Percentiles rank a stretch among this genome's conserved stretches.
Conservation (phyloP, 495 filamentous ascomycete species). For the Immersiella caudata region DNA sequence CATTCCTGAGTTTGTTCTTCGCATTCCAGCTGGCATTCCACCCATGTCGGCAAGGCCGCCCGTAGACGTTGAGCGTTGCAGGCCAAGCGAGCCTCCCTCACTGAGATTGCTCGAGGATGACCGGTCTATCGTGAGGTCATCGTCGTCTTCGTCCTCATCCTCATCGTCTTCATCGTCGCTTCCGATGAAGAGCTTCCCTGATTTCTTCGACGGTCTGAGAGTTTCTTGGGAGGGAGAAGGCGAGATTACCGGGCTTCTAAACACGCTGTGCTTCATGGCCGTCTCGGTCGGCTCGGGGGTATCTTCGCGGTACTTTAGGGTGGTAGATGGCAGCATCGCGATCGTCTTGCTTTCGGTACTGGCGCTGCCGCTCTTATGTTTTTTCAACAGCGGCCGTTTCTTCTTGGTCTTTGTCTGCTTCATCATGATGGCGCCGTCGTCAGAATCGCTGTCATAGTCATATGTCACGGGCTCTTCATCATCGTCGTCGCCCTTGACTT, state of each 20-base stretch:
- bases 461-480: constrained; percentile 58
- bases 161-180: constrained; percentile 50
- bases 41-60: constrained; percentile 30
- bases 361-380: constrained; percentile 52
- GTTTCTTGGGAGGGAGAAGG: constrained; percentile 80
- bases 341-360: constrained; percentile 82
- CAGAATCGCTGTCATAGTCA: constrained; percentile 66
- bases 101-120: constrained; percentile 18
- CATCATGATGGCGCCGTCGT: constrained; percentile 86
- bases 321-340: constrained; percentile 89
- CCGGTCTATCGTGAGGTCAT: constrained; percentile 50
- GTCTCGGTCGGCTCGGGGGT: constrained; percentile 68
- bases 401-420: constrained; percentile 57
- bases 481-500: constrained; percentile 74
- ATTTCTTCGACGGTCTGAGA: constrained; percentile 68
- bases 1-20: constrained; percentile 78
- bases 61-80: constrained; percentile 42
- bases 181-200: constrained; percentile 66
- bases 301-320: constrained; percentile 84
- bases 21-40: constrained; percentile 58
- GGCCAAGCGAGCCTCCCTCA: constrained; percentile 26
- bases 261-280: constrained; percentile 57
- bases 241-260: constrained; percentile 55
- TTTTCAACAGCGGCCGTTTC: constrained; percentile 46
- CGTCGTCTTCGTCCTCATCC: constrained; percentile 64